phyloP scores from a whole-genome alignment of 306 rosid species.

The Vachellia pachyceras region DNA sequence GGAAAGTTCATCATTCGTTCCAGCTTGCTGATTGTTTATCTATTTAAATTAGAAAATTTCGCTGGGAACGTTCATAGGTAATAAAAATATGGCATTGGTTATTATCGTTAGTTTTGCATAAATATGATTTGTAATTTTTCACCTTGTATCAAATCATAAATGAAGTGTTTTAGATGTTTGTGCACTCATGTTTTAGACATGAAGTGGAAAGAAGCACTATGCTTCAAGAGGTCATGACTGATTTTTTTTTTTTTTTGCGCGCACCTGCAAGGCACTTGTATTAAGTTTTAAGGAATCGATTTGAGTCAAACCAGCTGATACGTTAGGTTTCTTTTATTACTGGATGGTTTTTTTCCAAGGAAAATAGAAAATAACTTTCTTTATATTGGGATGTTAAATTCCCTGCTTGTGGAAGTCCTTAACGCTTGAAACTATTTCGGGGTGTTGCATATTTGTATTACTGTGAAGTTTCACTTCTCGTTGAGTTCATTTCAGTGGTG shows the following conservation, averaged over 20 bases:
- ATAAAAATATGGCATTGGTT: background rate
- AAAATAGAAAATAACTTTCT: no score
- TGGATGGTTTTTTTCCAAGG: background rate
- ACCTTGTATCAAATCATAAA: background rate
- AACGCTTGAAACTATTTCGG: background rate
- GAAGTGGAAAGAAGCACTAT: background rate
- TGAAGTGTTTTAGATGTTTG: background rate
- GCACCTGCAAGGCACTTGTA: no score
- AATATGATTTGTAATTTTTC: background rate
- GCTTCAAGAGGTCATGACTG: background rate
- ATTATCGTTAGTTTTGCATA: background rate
- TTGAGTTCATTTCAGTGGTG: background rate
- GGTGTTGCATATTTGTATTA: background rate
- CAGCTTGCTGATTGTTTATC: background rate
- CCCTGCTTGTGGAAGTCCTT: background rate
- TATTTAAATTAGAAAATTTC: background rate
- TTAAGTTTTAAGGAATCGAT: background rate
- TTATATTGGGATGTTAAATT: background rate
- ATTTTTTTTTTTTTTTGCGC: no score
- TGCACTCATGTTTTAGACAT: background rate
- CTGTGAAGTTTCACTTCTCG: background rate
- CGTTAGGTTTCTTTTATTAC: background rate
- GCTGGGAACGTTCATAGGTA: background rate
- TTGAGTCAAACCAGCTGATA: background rate
- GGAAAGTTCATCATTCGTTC: background rate